phyloP scores from a whole-genome alignment of 257 asterid species.

The Henckelia pumila region DNA sequence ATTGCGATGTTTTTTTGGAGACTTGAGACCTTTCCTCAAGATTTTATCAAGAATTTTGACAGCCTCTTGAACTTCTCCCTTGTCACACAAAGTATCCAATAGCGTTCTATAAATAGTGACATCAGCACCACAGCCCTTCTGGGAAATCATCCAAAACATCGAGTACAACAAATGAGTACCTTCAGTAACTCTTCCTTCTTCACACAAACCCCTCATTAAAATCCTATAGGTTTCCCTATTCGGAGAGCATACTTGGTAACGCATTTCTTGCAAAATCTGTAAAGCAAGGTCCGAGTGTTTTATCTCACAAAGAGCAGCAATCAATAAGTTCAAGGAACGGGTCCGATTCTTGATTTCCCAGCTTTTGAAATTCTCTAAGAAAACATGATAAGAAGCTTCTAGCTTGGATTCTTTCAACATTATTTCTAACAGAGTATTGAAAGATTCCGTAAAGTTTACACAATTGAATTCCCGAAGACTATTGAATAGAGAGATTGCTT shows the following conservation, averaged over 20 bases:
- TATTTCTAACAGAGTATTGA: constrained; percentile 67
- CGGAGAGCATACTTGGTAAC: constrained; percentile 63
- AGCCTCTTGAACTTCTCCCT: constrained; percentile 69
- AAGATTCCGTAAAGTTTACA: constrained; percentile 69
- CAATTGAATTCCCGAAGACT: constrained; percentile 78
- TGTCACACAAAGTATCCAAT: constrained; percentile 75
- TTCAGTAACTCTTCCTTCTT: constrained; percentile 60
- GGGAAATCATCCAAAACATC: constrained; percentile 86
- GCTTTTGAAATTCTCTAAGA: constrained; percentile 60
- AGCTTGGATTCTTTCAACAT: constrained; percentile 61
- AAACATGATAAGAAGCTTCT: constrained; percentile 52
- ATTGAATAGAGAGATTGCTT: constrained; percentile 65
- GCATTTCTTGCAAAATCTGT: constrained; percentile 80
- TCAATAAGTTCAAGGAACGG: constrained; percentile 59
- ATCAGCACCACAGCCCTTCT: constrained; percentile 77
- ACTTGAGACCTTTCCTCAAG: constrained; percentile 75
- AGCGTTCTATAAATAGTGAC: constrained; percentile 64
- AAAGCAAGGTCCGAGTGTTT: constrained; percentile 75
- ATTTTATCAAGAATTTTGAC: constrained; percentile 60
- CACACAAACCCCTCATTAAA: constrained; percentile 87
- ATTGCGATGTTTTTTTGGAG: constrained; percentile 54
- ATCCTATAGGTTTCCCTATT: constrained; percentile 64
- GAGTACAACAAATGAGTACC: constrained; percentile 78
- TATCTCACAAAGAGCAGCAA: constrained; percentile 59
- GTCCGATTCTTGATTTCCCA: constrained; percentile 80